phyloP scores from a whole-genome alignment of 140 eudicot species.

The Stevia rebaudiana region DNA sequence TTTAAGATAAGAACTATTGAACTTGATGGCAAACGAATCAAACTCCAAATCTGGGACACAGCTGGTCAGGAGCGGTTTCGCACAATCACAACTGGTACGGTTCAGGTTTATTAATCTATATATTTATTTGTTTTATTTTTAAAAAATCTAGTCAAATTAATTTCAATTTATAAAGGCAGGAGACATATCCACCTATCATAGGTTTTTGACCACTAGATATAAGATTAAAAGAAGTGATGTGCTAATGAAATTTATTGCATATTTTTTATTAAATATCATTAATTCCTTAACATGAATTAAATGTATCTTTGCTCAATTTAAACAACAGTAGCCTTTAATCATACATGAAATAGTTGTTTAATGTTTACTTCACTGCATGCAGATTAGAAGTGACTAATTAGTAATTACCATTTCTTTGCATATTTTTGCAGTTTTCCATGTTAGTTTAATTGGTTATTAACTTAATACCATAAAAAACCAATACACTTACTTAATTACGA shows the following conservation, averaged over 20 bases:
- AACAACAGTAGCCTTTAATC: background rate
- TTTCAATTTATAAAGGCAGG: background rate
- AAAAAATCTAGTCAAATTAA: background rate
- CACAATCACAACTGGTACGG: slow-evolving; percentile 69
- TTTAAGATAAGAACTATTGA: slow-evolving; percentile 74
- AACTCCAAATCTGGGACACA: slow-evolving; percentile 89
- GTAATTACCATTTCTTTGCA: background rate
- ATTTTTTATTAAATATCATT: background rate
- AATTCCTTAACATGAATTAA: background rate
- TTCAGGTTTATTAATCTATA: background rate
- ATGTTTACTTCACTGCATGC: too few species aligned
- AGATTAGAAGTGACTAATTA: background rate
- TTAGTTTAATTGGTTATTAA: background rate
- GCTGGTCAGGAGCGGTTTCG: slow-evolving; percentile 88
- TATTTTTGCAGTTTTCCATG: background rate
- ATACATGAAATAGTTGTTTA: slow-evolving; percentile 4
- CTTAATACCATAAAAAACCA: too few species aligned
- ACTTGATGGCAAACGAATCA: too few species aligned
- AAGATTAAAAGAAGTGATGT: background rate
- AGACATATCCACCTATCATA: background rate
- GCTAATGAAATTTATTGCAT: background rate
- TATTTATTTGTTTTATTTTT: background rate
- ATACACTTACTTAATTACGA: too few species aligned
- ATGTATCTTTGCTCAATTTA: background rate
- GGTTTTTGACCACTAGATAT: background rate